Conservation (phyloP, 441 rosid genomes). For the Manihot esculenta region DNA sequence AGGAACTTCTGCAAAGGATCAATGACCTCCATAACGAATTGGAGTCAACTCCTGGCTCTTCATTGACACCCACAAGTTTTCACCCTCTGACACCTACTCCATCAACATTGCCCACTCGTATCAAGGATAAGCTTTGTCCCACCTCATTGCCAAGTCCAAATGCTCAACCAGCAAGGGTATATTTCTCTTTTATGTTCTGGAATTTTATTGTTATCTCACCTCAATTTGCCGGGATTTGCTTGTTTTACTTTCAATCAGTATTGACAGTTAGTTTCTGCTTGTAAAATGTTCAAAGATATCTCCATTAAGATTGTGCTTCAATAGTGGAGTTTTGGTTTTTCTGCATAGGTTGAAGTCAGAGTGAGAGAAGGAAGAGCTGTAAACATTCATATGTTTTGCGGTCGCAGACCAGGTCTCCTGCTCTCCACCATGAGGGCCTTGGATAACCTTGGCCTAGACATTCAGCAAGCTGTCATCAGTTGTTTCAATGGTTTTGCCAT, state of each 20-base stretch:
- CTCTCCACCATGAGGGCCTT: conserved; percentile 66
- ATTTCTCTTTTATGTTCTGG: background rate
- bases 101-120: conserved; percentile 49
- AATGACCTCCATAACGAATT: conserved; percentile 67
- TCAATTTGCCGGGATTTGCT: background rate
- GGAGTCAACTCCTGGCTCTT: conserved; percentile 54
- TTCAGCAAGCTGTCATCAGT: conserved; percentile 80
- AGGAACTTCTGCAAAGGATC: conserved; percentile 80
- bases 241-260: background rate
- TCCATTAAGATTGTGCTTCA: no score
- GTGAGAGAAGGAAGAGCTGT: conserved; percentile 72
- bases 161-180: conserved; percentile 69
- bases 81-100: conserved; percentile 68
- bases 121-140: conserved; percentile 65
- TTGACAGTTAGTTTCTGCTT: background rate
- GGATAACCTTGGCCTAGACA: conserved; percentile 71
- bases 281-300: background rate
- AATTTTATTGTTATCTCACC: background rate
- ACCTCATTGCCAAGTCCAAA: conserved; percentile 57
- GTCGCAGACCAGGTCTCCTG: conserved; percentile 63
- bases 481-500: conserved; percentile 80
- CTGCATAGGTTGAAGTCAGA: conserved; percentile 61
- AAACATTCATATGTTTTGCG: conserved; percentile 82
- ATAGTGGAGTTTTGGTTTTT: background rate
- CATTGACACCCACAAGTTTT: conserved; percentile 49